These are phyloP conservation scores for Panaeolus cyanescens DNA, from an alignment of 768 basidiomycete genomes.

Conservation along the genomic window DNA sequence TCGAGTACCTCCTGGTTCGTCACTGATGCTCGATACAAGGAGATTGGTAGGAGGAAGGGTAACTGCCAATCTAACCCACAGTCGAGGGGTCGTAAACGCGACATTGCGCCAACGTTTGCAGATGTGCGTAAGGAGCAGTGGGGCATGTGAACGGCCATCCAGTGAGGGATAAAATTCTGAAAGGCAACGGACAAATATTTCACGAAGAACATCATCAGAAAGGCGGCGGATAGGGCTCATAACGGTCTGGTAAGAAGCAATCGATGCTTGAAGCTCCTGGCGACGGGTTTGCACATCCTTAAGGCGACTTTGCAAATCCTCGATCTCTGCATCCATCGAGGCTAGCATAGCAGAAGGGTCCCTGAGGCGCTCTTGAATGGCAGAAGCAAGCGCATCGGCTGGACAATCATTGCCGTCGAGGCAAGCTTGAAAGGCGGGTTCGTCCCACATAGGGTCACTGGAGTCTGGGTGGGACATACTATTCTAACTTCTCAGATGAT, in stretches of 20 bases:
- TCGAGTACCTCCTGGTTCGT: neutral
- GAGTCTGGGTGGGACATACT: neutral
- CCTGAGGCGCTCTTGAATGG: neutral
- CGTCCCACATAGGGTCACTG: neutral
- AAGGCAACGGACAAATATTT: neutral
- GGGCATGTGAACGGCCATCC: neutral
- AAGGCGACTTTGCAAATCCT: neutral
- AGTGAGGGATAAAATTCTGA: neutral
- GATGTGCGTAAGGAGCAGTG: neutral
- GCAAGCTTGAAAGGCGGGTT: neutral
- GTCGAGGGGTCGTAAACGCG: neutral
- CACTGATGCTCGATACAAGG: neutral
- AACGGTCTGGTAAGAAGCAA: neutral
- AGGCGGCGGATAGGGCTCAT: neutral
- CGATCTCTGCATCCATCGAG: neutral
- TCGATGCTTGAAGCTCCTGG: neutral
- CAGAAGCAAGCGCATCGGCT: neutral
- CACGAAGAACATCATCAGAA: neutral
- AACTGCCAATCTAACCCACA: neutral
- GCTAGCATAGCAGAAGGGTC: neutral
- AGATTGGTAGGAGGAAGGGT: neutral
- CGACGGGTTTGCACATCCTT: neutral
- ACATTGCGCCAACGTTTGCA: neutral
- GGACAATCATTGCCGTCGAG: neutral
- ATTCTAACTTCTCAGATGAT: neutral